A percentile compares a stretch with the other conserved stretches of the same genome.
Conservation (phyloP, 2,329 filamentous ascomycete genomes). For the Fusarium praegraminearum region DNA sequence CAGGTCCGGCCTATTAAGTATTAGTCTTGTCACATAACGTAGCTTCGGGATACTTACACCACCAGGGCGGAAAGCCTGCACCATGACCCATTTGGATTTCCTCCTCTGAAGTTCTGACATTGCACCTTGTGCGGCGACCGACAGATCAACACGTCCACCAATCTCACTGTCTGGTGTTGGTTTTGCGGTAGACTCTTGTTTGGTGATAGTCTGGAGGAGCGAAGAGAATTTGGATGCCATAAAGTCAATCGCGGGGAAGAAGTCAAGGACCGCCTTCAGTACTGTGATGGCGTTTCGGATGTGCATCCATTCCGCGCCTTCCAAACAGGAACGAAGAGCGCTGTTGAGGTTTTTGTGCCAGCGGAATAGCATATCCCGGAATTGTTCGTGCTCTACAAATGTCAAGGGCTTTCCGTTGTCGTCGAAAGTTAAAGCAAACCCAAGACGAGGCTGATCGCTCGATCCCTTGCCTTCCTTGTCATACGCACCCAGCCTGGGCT, state of each 20-base stretch:
- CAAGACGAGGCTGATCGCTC: slow-evolving; percentile 70
- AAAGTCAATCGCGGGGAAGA: slow-evolving; percentile 90
- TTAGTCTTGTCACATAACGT: slow-evolving; percentile 34
- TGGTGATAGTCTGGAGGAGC: slow-evolving; percentile 74
- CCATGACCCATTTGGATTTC: slow-evolving; percentile 77
- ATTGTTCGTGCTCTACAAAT: slow-evolving; percentile 86
- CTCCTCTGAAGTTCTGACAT: slow-evolving; percentile 76
- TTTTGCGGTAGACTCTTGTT: slow-evolving; percentile 68
- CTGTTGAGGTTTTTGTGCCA: slow-evolving; percentile 89
- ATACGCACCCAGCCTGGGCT: slow-evolving; percentile 77
- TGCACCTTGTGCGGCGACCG: slow-evolving; percentile 78
- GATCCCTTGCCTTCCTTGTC: slow-evolving; percentile 77
- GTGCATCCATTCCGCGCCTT: slow-evolving; percentile 93
- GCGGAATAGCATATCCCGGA: slow-evolving; percentile 84
- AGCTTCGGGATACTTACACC: slow-evolving; percentile 59
- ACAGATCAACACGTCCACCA: slow-evolving; percentile 77
- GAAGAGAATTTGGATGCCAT: slow-evolving; percentile 78
- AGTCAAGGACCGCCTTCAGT: slow-evolving; percentile 81
- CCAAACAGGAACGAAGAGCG: slow-evolving; percentile 84
- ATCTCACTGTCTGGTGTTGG: slow-evolving; percentile 62
- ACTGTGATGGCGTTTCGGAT: slow-evolving; percentile 95
- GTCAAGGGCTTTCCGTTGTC: slow-evolving; percentile 73
- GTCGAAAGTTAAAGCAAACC: slow-evolving; percentile 82
- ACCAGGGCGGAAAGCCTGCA: slow-evolving; percentile 77
- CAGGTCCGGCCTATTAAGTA: slow-evolving; percentile 45